A percentile compares a stretch with the other conserved stretches of the same genome.
These are phyloP conservation scores for Letharia columbiana DNA, from an alignment of 495 filamentous ascomycete genomes.

Conservation along the genomic window DNA sequence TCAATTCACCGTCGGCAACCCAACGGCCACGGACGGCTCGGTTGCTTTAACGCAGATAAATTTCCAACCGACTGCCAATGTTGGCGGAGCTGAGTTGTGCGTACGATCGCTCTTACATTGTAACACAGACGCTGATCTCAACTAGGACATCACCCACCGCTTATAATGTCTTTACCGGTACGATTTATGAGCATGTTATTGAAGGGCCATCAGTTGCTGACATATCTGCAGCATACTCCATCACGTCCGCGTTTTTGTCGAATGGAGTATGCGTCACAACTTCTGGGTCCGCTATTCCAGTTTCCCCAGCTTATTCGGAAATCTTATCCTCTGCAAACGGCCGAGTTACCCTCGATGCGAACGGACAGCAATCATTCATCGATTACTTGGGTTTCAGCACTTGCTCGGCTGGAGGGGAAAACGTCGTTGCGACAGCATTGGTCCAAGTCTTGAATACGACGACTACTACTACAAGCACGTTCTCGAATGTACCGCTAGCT, in stretches of 20 bases:
- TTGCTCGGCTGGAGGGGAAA: conserved; percentile 23
- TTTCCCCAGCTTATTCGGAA: conserved; percentile 22
- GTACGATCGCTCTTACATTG: not conserved
- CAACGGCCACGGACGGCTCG: conserved; percentile 1
- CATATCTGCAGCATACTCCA: conserved; percentile 17
- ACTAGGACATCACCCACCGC: conserved; percentile 25
- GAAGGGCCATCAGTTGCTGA: not conserved
- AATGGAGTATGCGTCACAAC: conserved; percentile 22
- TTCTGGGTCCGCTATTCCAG: conserved; percentile 6
- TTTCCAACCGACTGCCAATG: conserved; percentile 16
- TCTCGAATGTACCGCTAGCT: conserved; percentile 14
- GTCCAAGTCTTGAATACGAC: conserved; percentile 21
- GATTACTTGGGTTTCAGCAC: conserved; percentile 16
- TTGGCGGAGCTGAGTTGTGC: conserved; percentile 24
- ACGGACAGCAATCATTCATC: conserved; percentile 23
- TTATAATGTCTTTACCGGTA: conserved; percentile 26
- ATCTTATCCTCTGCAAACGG: conserved; percentile 20
- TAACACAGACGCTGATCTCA: not conserved
- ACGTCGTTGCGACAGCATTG: conserved; percentile 13
- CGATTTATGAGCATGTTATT: not conserved
- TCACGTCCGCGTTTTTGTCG: conserved; percentile 12
- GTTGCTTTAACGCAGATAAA: conserved; percentile 19
- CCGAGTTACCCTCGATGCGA: conserved; percentile 18
- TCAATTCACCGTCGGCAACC: conserved; percentile 20
- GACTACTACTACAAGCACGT: conserved; percentile 16